These are phyloP conservation scores for Fragilaria radians DNA, from an alignment of 108 stramenopile genomes.

Conservation along the genomic window DNA sequence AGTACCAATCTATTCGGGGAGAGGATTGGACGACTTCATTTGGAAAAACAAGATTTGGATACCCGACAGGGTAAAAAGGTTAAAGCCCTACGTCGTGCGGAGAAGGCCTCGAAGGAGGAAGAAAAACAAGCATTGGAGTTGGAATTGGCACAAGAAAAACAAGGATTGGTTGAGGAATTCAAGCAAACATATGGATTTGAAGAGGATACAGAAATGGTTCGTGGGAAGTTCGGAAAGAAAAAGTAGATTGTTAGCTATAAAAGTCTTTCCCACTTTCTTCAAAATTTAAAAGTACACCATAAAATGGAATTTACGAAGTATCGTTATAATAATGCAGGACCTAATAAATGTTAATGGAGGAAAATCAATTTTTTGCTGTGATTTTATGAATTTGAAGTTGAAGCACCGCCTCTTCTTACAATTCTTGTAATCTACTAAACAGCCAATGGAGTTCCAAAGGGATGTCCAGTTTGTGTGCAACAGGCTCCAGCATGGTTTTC, in stretches of 20 bases:
- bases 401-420: not conserved
- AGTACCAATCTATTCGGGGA: constrained; percentile 94
- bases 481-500: constrained; percentile 65
- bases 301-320: not conserved
- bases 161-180: constrained; percentile 60
- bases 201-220: constrained; percentile 17
- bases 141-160: constrained; percentile 64
- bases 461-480: constrained; percentile 66
- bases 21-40: constrained; percentile 91
- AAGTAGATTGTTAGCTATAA: no score
- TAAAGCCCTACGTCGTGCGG: constrained; percentile 83
- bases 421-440: constrained; percentile 13
- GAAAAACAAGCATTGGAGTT: constrained; percentile 67
- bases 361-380: not conserved
- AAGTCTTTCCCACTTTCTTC: no score
- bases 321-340: not conserved
- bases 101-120: constrained; percentile 59
- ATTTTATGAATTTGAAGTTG: not conserved
- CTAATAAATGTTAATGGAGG: not conserved
- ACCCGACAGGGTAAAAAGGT: constrained; percentile 72
- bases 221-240: constrained; percentile 4
- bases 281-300: no score
- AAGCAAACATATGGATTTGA: constrained; percentile 71
- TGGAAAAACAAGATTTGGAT: constrained; percentile 93
- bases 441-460: constrained; percentile 46